Base-by-base conservation (phyloP, 768 basidiomycete genomes). In the Mrakia blollopis region DNA sequence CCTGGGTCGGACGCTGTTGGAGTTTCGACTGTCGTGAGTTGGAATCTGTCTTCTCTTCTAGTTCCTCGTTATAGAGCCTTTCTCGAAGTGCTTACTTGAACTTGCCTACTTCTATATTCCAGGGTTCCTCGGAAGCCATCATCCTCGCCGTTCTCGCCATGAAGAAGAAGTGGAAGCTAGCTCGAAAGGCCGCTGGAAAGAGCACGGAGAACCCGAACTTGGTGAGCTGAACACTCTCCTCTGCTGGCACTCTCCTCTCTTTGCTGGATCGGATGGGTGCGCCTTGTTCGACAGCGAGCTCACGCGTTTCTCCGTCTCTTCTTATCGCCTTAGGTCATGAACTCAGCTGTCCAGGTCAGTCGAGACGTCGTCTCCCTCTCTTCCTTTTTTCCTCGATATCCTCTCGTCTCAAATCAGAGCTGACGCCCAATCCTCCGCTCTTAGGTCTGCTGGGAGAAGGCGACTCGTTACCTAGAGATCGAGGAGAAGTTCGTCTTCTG, bases 361-460 rank as follows among this genome's bases (percentile, higher is more conserved):
- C 39, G 39, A 41, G n/a, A n/a, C n/a, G n/a, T n/a, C 39, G 5
- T 41, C 39, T 41, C 39, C 39, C 11, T 11, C 5, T 41, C 39
- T 41, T 41, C 39, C 39, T 41, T 41, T 11, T 41, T 41, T 41
- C 11, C 39, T n/a, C 6, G 11, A 41, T 11, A 6, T 5, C 6
- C 11, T 41, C 39, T 41, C 39, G 5, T 41, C 39, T 41, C 11
- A 5, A 11, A 41, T 11, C 39, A 11, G 39, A 11, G 5, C 39
- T 11, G 39, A 41, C 39, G 39, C 39, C 39, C 39, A 6, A 41
- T 11, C 11, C 11, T 11, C 6, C 11, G 5, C 39, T 6, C 39
- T 6, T 41, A 41, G 39, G 80, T 80, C 69, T 82, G 82, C 74
- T 83, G 81, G 81, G 83, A 84, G 78, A 84, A 84, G 75, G 83